Conservation (phyloP, 2,329 filamentous ascomycete species). For the Fusarium azukiicola region DNA sequence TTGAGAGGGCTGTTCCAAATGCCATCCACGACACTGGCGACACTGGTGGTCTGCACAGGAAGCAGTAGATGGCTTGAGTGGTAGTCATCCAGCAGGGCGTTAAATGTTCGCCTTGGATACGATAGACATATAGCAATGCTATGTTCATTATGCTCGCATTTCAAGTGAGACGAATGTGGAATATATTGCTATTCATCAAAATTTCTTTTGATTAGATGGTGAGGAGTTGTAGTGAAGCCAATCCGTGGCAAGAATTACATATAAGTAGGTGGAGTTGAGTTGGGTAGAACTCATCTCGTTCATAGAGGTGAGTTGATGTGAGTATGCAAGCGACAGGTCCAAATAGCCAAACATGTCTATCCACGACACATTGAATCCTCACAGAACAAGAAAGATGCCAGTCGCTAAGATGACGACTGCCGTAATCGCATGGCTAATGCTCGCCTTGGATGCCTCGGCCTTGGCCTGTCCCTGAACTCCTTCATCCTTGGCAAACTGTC, state of each 20-base stretch:
- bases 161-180: background rate
- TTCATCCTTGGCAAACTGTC: constrained; percentile 38
- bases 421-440: constrained; percentile 34
- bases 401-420: constrained; percentile 35
- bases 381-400: constrained; percentile 40
- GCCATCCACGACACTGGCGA: constrained; percentile 50
- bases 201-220: background rate
- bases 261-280: too few relatives aligned
- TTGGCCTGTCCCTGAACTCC: constrained; percentile 25
- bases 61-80: background rate
- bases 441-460: constrained; percentile 27
- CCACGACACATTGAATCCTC: background rate
- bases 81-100: background rate
- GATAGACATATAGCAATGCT: background rate
- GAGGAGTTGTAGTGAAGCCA: background rate
- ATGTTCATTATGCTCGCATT: background rate
- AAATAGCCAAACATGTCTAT: background rate
- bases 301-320: background rate
- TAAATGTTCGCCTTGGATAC: background rate
- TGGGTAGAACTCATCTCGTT: too few relatives aligned
- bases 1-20: constrained; percentile 48
- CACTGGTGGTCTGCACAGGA: constrained; percentile 21
- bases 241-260: too few relatives aligned
- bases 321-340: background rate
- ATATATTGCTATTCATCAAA: background rate